Evolutionary conservation across 2,329 filamentous ascomycete species (phyloP), one percentile per base, ranked within the genome.

Genomic region (Botrytis hyacinthi): DNA sequence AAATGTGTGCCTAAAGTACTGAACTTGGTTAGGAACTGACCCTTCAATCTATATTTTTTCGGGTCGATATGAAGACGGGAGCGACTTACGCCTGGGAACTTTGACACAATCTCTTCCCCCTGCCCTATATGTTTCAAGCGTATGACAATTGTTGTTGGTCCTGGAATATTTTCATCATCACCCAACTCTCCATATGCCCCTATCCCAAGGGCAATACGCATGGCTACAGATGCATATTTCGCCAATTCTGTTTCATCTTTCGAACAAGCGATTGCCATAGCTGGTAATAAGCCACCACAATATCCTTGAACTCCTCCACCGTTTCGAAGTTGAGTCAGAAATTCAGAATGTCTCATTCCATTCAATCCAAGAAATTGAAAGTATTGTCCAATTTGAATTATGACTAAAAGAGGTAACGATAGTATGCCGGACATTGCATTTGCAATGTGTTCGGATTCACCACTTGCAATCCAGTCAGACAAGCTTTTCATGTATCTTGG

Each of bases 261-360:
- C 5, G 74, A 48, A 68, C 62, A 70, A 7, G 75, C 72, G 16
- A 75, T 54, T 32, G 48, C 68, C 9, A 74, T 66, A 0, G 75
- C 75, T 46, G 74, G 35, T 40, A 71, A 51, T 35, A 75, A 35
- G 7, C 75, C 75, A 20, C 70, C 74, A 57, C 75, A 76, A 57
- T 70, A 76, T 12, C 75, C 75, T 63, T 76, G 75, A 9, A 73
- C 57, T 35, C 75, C 74, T n/a, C 71, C 72, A 7, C 54, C 60
- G 54, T 42, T 60, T 29, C 68, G 46, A 26, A 74, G 29, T 26
- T 70, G 63, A 18, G 37, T 51, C 26, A 73, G 32, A 35, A 74
- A 71, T 26, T 74, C 65, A n/a, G 46, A n/a, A 54, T 74, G 73
- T 12, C 9, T 48, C 40, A 74, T 42, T 10, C 48, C 60, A 8